A percentile compares a stretch with the other conserved stretches of the same genome.
Evolutionary conservation across 2,329 filamentous ascomycete genomes (phyloP).

Genomic region (Penicillium occitanis): DNA sequence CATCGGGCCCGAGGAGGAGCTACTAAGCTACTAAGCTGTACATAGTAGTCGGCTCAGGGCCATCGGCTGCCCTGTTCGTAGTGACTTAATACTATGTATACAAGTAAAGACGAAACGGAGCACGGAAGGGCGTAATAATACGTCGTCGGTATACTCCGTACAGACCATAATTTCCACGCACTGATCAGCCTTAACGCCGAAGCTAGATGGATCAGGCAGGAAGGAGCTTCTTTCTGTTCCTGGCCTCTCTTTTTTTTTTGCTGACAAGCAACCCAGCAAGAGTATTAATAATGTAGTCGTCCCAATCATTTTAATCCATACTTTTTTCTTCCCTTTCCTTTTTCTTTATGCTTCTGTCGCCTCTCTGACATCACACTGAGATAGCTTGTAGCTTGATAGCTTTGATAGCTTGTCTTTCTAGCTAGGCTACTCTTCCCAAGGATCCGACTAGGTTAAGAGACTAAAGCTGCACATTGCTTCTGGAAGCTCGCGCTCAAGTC

Average conservation of each 20-base stretch:
- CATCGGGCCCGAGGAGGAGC: not conserved
- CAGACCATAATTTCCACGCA: constrained; percentile 11
- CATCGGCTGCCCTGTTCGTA: not conserved
- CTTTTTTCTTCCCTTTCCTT: too few relatives aligned
- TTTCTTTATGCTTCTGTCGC: not conserved
- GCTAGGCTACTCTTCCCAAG: not conserved
- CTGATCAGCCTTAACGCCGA: constrained; percentile 8
- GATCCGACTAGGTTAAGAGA: not conserved
- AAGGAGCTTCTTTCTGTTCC: constrained; percentile 20
- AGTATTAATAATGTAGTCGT: constrained; percentile 15
- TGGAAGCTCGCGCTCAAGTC: not conserved
- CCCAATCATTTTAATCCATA: not conserved
- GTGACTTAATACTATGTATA: not conserved
- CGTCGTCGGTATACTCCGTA: not conserved
- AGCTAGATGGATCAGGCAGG: not conserved
- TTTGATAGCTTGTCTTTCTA: not conserved
- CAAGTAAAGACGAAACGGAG: not conserved
- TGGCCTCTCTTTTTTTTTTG: constrained; percentile 1
- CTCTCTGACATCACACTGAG: constrained; percentile 12
- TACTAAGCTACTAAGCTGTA: not conserved
- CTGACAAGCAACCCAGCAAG: not conserved
- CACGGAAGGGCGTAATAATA: not conserved
- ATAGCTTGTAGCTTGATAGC: constrained; percentile 2
- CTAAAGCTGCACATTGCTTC: not conserved
- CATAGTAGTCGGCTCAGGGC: not conserved